Conservation (phyloP, 129 eudicot genomes). For the Lactuca sativa region DNA sequence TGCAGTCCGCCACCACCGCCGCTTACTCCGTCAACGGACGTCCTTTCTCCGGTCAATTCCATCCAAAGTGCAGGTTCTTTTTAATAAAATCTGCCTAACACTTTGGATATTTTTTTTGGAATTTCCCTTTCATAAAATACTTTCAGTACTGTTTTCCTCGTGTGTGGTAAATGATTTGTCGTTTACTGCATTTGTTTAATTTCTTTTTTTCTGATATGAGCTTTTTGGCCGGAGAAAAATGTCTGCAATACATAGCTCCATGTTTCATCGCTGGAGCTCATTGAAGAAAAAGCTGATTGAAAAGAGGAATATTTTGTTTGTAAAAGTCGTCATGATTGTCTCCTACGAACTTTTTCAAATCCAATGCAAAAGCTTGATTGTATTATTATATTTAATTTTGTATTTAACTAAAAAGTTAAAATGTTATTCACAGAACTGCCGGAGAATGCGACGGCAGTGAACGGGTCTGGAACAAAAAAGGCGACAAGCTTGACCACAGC, state of each 20-base stretch:
- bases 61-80: not conserved
- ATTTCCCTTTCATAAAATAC: not conserved
- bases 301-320: not conserved
- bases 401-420: too few relatives aligned
- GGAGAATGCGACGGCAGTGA: not conserved
- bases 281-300: not conserved
- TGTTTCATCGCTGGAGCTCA: not conserved
- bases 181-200: not conserved
- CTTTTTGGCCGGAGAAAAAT: not conserved
- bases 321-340: not conserved
- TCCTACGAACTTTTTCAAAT: not conserved
- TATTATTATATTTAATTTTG: too few relatives aligned
- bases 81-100: not conserved
- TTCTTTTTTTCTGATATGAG: too few relatives aligned
- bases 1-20: not conserved
- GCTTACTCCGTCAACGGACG: not conserved
- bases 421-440: not conserved
- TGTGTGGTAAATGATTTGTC: not conserved
- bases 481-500: not conserved
- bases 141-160: not conserved
- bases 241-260: not conserved
- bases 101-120: not conserved
- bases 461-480: not conserved
- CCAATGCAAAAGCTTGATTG: not conserved
- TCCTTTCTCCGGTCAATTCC: not conserved